These are phyloP conservation scores for Penicillium argentinense DNA, from an alignment of 495 filamentous ascomycete genomes.

Conservation along the genomic window DNA sequence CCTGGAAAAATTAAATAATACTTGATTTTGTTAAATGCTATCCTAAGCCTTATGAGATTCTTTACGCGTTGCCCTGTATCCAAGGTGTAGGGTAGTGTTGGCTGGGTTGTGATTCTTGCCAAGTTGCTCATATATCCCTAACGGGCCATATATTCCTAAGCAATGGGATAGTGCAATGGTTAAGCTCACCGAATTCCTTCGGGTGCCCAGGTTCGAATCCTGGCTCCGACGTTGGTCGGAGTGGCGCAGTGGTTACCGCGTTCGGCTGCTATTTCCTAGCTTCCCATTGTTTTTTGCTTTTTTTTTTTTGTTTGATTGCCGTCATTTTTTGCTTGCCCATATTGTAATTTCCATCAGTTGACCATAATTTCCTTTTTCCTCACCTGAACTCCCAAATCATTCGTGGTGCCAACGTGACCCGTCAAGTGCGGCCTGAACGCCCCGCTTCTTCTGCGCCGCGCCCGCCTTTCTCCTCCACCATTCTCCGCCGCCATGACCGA, in stretches of 20 bases:
- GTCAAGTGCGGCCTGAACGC: conserved; percentile 2
- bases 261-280: conserved; percentile 2
- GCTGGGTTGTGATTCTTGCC: no score
- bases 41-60: no score
- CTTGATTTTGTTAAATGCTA: no score
- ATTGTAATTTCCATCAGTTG: no score
- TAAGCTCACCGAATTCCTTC: conserved; percentile 4
- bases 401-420: not conserved
- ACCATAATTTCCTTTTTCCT: not conserved
- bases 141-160: not conserved
- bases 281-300: not conserved
- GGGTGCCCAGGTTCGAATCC: conserved; percentile 4
- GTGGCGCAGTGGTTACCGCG: conserved; percentile 4
- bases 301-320: not conserved
- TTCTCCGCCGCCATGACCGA: conserved; percentile 37
- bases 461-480: conserved; percentile 8
- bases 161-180: conserved; percentile 2
- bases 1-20: no score
- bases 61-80: no score
- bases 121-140: conserved; percentile 1
- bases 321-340: no score
- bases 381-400: not conserved
- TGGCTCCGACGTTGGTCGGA: conserved; percentile 3
- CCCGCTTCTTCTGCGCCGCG: conserved; percentile 5
- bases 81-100: no score